phyloP scores from a whole-genome alignment of 2,329 filamentous ascomycete species.

The Aspergillus texensis region DNA sequence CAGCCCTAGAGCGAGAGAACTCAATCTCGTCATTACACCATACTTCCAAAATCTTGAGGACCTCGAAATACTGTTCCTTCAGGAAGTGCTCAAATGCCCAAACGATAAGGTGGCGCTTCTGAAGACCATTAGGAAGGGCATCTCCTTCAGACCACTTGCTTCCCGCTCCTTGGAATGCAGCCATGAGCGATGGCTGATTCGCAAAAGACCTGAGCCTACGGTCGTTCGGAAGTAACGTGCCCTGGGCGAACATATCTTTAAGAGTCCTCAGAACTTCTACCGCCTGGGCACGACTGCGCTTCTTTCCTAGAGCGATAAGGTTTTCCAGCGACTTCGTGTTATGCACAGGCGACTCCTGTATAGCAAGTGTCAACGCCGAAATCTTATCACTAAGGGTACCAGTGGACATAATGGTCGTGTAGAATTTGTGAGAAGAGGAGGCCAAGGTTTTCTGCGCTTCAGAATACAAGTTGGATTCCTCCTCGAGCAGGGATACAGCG shows the following conservation, averaged over 20 bases:
- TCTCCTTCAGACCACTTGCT: slow-evolving; percentile 70
- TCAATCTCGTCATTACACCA: slow-evolving; percentile 97
- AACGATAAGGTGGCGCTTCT: slow-evolving; percentile 75
- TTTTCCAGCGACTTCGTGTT: slow-evolving; percentile 88
- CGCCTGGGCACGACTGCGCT: slow-evolving; percentile 90
- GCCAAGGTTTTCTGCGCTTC: slow-evolving; percentile 71
- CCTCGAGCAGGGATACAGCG: slow-evolving; percentile 73
- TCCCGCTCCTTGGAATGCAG: slow-evolving; percentile 66
- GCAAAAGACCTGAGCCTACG: slow-evolving; percentile 79
- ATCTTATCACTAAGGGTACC: slow-evolving; percentile 97
- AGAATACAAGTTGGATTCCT: slow-evolving; percentile 75
- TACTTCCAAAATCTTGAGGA: slow-evolving; percentile 85
- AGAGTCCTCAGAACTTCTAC: slow-evolving; percentile 89
- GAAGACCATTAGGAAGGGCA: slow-evolving; percentile 71
- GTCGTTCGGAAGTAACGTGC: slow-evolving; percentile 78
- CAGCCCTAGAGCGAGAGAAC: slow-evolving; percentile 82
- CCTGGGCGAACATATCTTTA: slow-evolving; percentile 91
- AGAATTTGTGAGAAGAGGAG: slow-evolving; percentile 90
- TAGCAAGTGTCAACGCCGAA: slow-evolving; percentile 87
- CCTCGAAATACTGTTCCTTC: slow-evolving; percentile 89
- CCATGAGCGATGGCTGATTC: slow-evolving; percentile 75
- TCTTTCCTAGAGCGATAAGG: slow-evolving; percentile 79
- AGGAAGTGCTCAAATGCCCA: slow-evolving; percentile 97
- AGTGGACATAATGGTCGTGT: slow-evolving; percentile 94
- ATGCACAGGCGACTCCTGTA: slow-evolving; percentile 95